These are phyloP conservation scores for Cicer yamashitae DNA, from an alignment of 306 rosid genomes.

Conservation along the genomic window DNA sequence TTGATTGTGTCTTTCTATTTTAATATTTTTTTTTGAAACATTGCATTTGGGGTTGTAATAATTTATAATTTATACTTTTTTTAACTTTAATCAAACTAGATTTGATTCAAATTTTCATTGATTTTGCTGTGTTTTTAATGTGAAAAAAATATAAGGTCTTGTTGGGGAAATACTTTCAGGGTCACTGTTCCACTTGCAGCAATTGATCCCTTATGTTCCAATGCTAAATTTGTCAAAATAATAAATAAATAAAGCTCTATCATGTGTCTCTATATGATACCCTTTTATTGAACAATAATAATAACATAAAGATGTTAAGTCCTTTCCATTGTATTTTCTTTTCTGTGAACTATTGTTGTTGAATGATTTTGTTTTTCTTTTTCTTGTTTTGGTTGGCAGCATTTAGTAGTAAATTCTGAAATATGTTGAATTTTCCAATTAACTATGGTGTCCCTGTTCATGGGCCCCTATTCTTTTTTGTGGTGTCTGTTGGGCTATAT, in stretches of 20 bases:
- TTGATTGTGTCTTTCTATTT: constrained; percentile 5
- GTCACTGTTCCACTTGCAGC: constrained; percentile 35
- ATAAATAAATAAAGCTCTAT: background rate
- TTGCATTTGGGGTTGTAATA: constrained; percentile 31
- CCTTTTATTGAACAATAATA: constrained; percentile 14
- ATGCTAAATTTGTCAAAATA: constrained; percentile 43
- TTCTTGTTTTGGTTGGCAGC: constrained; percentile 31
- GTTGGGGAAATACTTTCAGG: background rate
- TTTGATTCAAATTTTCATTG: constrained; percentile 34
- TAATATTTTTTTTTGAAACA: background rate
- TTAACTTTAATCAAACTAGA: constrained; percentile 8
- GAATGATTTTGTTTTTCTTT: background rate
- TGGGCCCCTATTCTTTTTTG: constrained; percentile 40
- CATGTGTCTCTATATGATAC: background rate
- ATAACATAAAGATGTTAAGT: background rate
- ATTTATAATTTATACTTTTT: background rate
- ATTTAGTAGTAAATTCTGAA: constrained; percentile 26
- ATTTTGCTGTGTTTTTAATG: constrained; percentile 36
- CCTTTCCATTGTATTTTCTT: background rate
- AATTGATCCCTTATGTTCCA: constrained; percentile 29
- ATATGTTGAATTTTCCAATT: constrained; percentile 39
- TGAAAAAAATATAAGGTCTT: constrained; percentile 11
- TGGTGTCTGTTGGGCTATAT: constrained; percentile 23
- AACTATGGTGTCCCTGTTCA: constrained; percentile 36
- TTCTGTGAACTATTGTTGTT: background rate